Percentiles rank a stretch among this genome's conserved stretches.
Conservation (phyloP, 495 filamentous ascomycete genomes). For the Xanthoparmelia taractica region DNA sequence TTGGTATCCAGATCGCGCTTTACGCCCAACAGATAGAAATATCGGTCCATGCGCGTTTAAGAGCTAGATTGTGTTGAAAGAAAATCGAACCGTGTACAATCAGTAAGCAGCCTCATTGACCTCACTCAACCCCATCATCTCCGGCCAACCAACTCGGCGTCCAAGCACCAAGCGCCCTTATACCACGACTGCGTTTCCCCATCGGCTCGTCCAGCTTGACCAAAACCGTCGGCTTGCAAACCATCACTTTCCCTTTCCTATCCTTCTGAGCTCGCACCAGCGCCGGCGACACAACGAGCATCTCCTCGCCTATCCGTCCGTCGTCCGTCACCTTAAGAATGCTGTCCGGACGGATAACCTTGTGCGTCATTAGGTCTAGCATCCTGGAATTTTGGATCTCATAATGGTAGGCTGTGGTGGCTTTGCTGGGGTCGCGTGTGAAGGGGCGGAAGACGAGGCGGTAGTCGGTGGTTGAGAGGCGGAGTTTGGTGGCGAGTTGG, state of each 20-base stretch:
- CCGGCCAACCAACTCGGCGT: conserved; percentile 23
- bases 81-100: too few relatives aligned
- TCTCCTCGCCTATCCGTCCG: conserved; percentile 24
- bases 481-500: conserved; percentile 14
- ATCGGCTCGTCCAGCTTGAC: conserved; percentile 26
- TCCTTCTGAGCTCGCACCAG: conserved; percentile 4
- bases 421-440: conserved; percentile 1
- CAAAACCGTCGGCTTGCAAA: conserved; percentile 21
- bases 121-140: conserved; percentile 7
- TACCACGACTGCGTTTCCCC: conserved; percentile 20
- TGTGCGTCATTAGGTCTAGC: conserved; percentile 19
- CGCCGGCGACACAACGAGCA: conserved; percentile 20
- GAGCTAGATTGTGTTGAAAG: too few relatives aligned
- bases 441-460: conserved; percentile 17
- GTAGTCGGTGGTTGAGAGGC: conserved; percentile 22
- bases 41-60: too few relatives aligned
- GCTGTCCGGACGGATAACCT: conserved; percentile 20
- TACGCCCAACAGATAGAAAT: too few relatives aligned
- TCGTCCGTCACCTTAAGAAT: conserved; percentile 20
- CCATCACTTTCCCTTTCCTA: conserved; percentile 10
- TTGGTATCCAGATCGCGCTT: too few relatives aligned
- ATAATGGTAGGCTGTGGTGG: conserved; percentile 9
- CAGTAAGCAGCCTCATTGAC: too few relatives aligned
- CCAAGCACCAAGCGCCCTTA: conserved; percentile 20
- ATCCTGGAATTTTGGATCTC: conserved; percentile 20